These are phyloP conservation scores for Onygenales sp. DNA, from an alignment of 2,329 filamentous ascomycete species.

Conservation along the genomic window DNA sequence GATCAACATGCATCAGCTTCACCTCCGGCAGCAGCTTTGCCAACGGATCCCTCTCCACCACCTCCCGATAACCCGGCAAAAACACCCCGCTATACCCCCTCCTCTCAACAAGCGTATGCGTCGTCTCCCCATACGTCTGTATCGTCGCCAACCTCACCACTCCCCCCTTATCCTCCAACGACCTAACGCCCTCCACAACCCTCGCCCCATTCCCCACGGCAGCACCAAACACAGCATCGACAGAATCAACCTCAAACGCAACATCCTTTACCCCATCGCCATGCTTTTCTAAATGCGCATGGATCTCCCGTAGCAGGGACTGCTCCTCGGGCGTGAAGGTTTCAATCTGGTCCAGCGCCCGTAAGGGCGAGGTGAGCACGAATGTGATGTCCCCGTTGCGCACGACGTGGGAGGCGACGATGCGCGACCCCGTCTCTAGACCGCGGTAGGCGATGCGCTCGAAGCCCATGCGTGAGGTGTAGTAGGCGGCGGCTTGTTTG, in stretches of 20 bases:
- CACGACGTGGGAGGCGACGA: constrained; percentile 68
- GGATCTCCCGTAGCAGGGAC: constrained; percentile 60
- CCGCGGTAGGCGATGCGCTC: constrained; percentile 72
- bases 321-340: constrained; percentile 49
- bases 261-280: constrained; percentile 94
- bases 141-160: constrained; percentile 68
- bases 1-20: constrained; percentile 68
- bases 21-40: constrained; percentile 50
- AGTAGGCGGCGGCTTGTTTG: constrained; percentile 87
- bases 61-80: constrained; percentile 68
- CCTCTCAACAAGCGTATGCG: constrained; percentile 79
- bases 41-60: constrained; percentile 39
- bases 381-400: constrained; percentile 35
- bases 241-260: constrained; percentile 86
- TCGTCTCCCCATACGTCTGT: constrained; percentile 88
- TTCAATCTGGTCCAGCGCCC: constrained; percentile 56
- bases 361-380: constrained; percentile 36
- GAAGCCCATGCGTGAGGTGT: constrained; percentile 81
- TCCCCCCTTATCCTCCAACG: constrained; percentile 53
- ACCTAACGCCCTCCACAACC: constrained; percentile 40
- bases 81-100: constrained; percentile 63
- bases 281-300: constrained; percentile 74
- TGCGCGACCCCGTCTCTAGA: constrained; percentile 76
- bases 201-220: constrained; percentile 50
- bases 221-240: constrained; percentile 65